Evolutionary conservation across 2,329 filamentous ascomycete species (phyloP).

Genomic region (Stemphylium beticola): DNA sequence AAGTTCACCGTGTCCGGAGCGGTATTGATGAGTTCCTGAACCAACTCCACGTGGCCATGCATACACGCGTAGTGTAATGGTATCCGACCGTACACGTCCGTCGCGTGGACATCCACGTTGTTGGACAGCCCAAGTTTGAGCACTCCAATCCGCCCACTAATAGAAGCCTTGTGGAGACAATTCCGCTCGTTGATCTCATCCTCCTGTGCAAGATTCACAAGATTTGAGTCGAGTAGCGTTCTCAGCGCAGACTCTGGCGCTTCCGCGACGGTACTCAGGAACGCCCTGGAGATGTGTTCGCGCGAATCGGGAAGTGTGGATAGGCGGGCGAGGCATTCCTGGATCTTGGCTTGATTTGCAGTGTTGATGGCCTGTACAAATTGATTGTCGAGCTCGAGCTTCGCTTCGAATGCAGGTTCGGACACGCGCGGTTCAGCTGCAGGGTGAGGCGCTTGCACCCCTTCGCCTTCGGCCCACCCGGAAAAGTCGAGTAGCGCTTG

Average conservation of each 20-base stretch:
- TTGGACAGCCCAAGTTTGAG: constrained; percentile 76
- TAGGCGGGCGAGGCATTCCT: constrained; percentile 80
- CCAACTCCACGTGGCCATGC: constrained; percentile 86
- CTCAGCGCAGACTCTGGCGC: constrained; percentile 78
- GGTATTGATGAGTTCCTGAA: constrained; percentile 72
- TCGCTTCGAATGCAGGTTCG: constrained; percentile 64
- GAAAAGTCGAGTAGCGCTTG: constrained; percentile 94
- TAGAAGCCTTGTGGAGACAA: constrained; percentile 94
- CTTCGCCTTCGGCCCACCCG: constrained; percentile 95
- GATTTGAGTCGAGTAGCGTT: constrained; percentile 76
- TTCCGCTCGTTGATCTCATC: constrained; percentile 98
- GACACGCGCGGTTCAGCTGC: constrained; percentile 38
- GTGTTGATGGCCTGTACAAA: constrained; percentile 85
- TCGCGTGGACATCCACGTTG: constrained; percentile 76
- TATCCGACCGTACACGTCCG: constrained; percentile 92
- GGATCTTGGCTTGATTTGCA: constrained; percentile 77
- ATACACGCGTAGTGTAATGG: constrained; percentile 96
- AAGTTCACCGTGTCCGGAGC: constrained; percentile 79
- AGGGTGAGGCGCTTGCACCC: constrained; percentile 70
- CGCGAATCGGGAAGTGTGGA: constrained; percentile 64
- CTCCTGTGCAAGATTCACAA: constrained; percentile 90
- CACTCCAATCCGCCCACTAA: constrained; percentile 84
- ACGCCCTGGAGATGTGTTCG: constrained; percentile 86
- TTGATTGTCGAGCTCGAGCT: constrained; percentile 87
- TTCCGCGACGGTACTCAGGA: constrained; percentile 87